Conservation (phyloP, 2,329 filamentous ascomycete genomes). For the Ophiostoma piceae region DNA sequence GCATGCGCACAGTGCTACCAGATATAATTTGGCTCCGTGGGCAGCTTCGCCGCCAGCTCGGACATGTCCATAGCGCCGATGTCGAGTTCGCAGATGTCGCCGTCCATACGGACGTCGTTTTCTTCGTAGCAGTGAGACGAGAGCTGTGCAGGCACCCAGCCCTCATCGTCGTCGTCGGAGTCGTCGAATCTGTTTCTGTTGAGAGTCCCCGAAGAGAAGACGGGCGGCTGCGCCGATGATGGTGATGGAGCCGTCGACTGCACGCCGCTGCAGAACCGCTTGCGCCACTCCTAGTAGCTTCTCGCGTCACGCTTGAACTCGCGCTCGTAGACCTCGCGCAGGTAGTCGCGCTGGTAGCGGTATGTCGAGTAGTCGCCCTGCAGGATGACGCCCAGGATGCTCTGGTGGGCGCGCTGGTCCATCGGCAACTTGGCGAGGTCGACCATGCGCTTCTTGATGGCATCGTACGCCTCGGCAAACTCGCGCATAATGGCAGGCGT, state of each 20-base stretch:
- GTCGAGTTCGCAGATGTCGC: not conserved
- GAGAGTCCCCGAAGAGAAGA: not conserved
- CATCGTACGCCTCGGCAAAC: conserved; percentile 61
- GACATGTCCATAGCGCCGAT: not conserved
- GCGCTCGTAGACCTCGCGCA: conserved; percentile 49
- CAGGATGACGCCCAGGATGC: conserved; percentile 67
- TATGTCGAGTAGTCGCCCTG: conserved; percentile 77
- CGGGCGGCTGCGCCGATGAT: not conserved
- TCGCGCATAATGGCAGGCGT: conserved; percentile 60
- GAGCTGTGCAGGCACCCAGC: not conserved
- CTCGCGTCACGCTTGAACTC: conserved; percentile 29
- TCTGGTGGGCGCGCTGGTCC: conserved; percentile 36
- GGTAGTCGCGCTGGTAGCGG: conserved; percentile 59
- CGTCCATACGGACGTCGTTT: not conserved
- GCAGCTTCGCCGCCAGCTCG: not conserved
- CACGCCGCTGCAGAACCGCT: not conserved
- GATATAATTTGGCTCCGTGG: too few species aligned
- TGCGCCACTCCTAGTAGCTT: conserved; percentile 9
- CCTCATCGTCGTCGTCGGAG: not conserved
- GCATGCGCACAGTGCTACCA: not conserved
- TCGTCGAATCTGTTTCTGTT: not conserved
- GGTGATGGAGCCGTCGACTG: not conserved
- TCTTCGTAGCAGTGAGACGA: not conserved
- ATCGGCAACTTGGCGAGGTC: conserved; percentile 39
- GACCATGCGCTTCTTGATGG: conserved; percentile 54